These are phyloP conservation scores for Crithidia expoeki DNA, from an alignment of 208 protist genomes.

Conservation along the genomic window DNA sequence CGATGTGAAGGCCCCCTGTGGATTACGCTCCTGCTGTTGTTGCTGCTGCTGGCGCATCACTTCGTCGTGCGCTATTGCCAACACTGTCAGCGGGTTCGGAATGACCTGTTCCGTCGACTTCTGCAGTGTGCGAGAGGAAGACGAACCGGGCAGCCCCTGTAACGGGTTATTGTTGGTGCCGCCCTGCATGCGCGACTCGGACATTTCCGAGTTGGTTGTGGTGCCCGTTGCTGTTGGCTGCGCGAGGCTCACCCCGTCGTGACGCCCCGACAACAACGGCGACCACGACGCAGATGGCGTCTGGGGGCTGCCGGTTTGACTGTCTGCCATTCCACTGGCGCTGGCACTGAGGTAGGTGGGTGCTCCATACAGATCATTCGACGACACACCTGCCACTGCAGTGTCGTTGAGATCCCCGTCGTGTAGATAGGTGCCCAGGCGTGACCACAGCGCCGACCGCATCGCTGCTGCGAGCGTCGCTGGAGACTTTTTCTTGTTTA, in stretches of 20 bases:
- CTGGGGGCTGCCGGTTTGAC: not conserved
- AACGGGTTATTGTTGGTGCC: not conserved
- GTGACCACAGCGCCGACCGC: slow-evolving; percentile 10
- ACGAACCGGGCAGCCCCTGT: not conserved
- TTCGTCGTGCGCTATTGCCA: slow-evolving; percentile 16
- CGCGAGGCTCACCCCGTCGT: not conserved
- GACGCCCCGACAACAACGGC: slow-evolving; percentile 2
- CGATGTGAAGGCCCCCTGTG: slow-evolving; percentile 5
- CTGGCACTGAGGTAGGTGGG: not conserved
- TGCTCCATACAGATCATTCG: too few species aligned
- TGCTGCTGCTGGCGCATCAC: slow-evolving; percentile 7
- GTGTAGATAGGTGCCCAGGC: slow-evolving; percentile 20
- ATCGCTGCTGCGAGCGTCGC: not conserved
- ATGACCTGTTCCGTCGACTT: slow-evolving; percentile 5
- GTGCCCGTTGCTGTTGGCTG: too few species aligned
- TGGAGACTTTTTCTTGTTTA: not conserved
- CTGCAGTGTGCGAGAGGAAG: slow-evolving; percentile 1
- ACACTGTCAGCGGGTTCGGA: slow-evolving; percentile 24
- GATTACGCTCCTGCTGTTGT: not conserved
- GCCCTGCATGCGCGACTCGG: slow-evolving; percentile 4
- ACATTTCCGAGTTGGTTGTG: slow-evolving; percentile 10
- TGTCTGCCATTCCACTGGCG: not conserved
- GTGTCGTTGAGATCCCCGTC: not conserved
- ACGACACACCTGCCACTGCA: not conserved
- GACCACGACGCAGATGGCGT: not conserved